Conservation (phyloP, 192 early-diverging fungal species). For the Coemansia sp. region DNA sequence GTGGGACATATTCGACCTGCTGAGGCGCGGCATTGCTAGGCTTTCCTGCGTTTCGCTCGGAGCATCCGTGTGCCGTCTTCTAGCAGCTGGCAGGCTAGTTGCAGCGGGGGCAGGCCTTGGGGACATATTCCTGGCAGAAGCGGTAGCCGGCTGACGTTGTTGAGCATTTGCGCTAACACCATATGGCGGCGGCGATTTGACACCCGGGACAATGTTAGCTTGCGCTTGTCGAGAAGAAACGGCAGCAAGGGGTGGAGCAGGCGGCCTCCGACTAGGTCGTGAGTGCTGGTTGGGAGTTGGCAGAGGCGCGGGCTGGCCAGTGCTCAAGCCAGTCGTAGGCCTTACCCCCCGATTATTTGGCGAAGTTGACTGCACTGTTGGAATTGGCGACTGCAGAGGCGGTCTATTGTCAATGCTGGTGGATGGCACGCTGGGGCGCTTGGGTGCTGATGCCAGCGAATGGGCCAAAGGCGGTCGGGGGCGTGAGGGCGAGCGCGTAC, state of each 20-base stretch:
- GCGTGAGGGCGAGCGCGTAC: background rate
- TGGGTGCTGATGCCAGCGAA: background rate
- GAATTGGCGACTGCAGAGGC: background rate
- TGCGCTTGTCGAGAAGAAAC: background rate
- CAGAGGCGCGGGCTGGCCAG: background rate
- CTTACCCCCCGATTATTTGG: background rate
- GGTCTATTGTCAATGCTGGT: background rate
- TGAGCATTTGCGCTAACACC: background rate
- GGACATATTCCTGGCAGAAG: background rate
- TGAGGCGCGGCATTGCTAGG: background rate
- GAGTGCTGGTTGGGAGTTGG: background rate
- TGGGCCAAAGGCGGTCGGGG: background rate
- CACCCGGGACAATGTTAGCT: background rate
- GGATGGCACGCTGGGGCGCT: background rate
- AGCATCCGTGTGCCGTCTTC: conserved; percentile 7
- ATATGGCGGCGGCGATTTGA: background rate
- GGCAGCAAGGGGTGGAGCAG: background rate
- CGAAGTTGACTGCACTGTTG: background rate
- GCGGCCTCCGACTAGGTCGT: background rate
- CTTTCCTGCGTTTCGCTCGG: background rate
- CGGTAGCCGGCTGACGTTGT: background rate
- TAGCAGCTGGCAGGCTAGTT: background rate
- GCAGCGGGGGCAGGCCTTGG: background rate
- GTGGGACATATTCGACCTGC: background rate
- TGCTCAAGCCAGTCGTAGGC: background rate